phyloP scores from a whole-genome alignment of 1,139 yeast species.

The Candida sp. region DNA sequence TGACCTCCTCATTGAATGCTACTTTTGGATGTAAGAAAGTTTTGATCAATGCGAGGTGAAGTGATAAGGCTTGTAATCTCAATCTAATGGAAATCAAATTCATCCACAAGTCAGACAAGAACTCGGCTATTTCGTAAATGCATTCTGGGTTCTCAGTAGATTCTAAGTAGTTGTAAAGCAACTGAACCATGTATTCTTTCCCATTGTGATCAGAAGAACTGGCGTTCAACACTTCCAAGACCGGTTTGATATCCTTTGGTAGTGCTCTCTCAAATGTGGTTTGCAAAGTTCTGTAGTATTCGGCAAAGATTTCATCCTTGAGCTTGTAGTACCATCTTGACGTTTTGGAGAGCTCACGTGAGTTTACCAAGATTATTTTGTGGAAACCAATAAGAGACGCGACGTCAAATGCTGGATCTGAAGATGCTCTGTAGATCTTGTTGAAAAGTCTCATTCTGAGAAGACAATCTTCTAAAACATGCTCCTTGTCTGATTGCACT shows the following conservation, averaged over 20 bases:
- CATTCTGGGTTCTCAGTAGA: neutral
- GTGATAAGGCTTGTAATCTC: constrained; percentile 63
- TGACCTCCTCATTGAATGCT: constrained; percentile 23
- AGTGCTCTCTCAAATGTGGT: constrained; percentile 9
- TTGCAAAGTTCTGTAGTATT: constrained; percentile 27
- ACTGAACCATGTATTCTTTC: constrained; percentile 26
- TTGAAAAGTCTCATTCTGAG: constrained; percentile 40
- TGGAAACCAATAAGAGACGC: constrained; percentile 20
- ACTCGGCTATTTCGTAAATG: constrained; percentile 25
- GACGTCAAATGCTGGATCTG: constrained; percentile 5
- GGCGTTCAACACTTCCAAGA: constrained; percentile 21
- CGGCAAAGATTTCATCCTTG: constrained; percentile 42
- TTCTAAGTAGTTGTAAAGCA: constrained; percentile 16
- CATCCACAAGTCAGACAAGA: constrained; percentile 57
- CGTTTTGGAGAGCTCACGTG: constrained; percentile 24
- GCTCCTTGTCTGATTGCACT: constrained; percentile 29
- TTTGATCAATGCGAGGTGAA: constrained; percentile 62
- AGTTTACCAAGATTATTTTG: constrained; percentile 23
- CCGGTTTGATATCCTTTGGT: constrained; percentile 9
- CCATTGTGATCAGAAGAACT: constrained; percentile 28
- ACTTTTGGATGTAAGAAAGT: constrained; percentile 34
- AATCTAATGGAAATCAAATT: constrained; percentile 63
- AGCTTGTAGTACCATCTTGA: constrained; percentile 46
- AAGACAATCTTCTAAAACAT: constrained; percentile 25
- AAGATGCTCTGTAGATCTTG: constrained; percentile 17